Evolutionary conservation across 257 asterid genomes (phyloP).

Genomic region (Solanum sitiens): DNA sequence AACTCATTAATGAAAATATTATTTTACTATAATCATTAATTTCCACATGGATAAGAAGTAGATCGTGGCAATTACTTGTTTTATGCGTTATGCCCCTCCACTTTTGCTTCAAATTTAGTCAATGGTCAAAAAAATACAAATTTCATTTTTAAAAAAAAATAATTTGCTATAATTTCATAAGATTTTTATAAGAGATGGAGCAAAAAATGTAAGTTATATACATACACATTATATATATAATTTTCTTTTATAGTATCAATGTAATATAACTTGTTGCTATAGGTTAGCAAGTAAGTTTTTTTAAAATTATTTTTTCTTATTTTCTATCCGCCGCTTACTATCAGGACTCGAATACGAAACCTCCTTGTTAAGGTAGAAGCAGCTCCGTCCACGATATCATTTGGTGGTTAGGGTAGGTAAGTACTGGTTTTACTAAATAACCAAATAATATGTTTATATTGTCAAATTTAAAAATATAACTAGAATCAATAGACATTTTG

Average conservation of each 20-base stretch:
- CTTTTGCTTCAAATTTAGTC: neutral
- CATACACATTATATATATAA: neutral
- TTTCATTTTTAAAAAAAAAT: neutral
- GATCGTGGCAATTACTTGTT: neutral
- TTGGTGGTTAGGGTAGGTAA: neutral
- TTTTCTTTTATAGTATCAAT: neutral
- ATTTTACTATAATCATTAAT: neutral
- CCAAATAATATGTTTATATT: neutral
- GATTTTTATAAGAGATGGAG: neutral
- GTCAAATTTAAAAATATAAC: neutral
- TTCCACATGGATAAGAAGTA: neutral
- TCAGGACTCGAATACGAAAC: fast-evolving
- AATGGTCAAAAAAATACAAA: neutral
- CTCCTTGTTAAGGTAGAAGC: fast-evolving
- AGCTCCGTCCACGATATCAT: fast-evolving
- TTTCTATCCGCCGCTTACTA: fast-evolving
- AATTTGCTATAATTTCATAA: neutral
- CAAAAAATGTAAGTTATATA: neutral
- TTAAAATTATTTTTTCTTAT: fast-evolving
- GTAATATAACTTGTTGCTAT: neutral
- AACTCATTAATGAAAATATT: neutral
- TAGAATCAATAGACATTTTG: neutral
- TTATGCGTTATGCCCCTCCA: neutral
- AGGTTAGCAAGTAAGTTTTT: neutral
- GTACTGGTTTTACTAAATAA: neutral